Conservation (phyloP, 1,284 basidiomycete genomes). For the Moesziomyces sp. region DNA sequence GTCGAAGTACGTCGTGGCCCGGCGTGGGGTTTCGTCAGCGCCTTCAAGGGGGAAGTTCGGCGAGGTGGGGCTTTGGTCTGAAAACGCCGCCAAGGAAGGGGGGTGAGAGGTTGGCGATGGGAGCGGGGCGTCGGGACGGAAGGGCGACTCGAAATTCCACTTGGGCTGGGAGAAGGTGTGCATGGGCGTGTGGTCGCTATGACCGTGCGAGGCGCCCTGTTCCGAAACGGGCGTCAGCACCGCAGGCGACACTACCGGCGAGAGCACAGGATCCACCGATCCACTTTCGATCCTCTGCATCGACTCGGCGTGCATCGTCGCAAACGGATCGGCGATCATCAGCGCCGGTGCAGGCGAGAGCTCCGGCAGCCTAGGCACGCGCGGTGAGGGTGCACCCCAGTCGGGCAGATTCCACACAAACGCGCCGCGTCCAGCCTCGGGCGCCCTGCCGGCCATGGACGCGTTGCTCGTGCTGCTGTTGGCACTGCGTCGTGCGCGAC, state of each 20-base stretch:
- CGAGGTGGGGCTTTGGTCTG: constrained; percentile 15
- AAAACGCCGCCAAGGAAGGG: background rate
- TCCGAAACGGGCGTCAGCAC: constrained; percentile 5
- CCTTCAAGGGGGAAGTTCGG: constrained; percentile 15
- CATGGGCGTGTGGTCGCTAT: background rate
- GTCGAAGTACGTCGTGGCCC: constrained; percentile 28
- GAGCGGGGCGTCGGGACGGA: constrained; percentile 9
- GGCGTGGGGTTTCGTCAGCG: background rate
- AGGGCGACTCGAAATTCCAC: constrained; percentile 26
- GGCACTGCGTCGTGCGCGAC: constrained; percentile 4
- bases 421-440: background rate
- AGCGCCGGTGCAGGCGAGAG: constrained; percentile 19
- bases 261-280: constrained; percentile 18
- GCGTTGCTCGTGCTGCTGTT: constrained; percentile 6
- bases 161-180: constrained; percentile 1
- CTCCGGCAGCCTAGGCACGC: constrained; percentile 5
- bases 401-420: constrained; percentile 29
- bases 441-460: too few relatives aligned
- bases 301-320: background rate
- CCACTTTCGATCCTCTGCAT: constrained; percentile 37
- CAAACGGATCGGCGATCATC: constrained; percentile 33
- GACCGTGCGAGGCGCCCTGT: constrained; percentile 3
- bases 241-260: background rate
- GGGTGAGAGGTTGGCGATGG: background rate
- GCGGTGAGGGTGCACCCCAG: background rate